phyloP scores from a whole-genome alignment of 331 rosid genomes.

The Arachis monticola region DNA sequence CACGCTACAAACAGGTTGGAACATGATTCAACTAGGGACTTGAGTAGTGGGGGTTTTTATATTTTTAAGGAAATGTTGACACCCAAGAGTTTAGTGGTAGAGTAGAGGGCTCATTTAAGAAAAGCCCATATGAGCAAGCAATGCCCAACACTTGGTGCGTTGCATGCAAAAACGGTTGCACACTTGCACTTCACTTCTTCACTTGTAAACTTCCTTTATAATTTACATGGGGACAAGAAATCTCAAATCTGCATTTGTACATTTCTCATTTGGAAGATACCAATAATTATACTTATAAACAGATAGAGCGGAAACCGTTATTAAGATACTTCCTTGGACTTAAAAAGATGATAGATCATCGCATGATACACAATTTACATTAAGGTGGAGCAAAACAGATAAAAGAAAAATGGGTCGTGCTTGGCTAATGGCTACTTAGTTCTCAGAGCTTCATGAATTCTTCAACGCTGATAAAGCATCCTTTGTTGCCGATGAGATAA shows the following conservation, averaged over 20 bases:
- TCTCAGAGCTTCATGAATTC: conserved; percentile 55
- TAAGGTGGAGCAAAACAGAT: not conserved
- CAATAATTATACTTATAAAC: not conserved
- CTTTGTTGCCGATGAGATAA: conserved; percentile 85
- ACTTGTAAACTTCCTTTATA: not conserved
- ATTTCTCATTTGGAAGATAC: not conserved
- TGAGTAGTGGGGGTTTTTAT: no score
- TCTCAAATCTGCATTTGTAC: not conserved
- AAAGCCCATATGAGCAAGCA: no score
- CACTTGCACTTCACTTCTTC: no score
- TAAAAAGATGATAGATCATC: conserved; percentile 5
- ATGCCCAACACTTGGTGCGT: no score
- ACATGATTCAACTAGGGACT: no score
- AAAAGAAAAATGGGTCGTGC: not conserved
- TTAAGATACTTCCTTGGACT: conserved; percentile 29
- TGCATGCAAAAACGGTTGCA: no score
- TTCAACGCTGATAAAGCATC: conserved; percentile 84
- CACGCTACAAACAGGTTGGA: no score
- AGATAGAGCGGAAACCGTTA: not conserved
- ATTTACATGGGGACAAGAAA: not conserved
- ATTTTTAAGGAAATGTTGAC: no score
- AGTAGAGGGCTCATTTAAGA: no score
- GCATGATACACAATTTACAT: conserved; percentile 31
- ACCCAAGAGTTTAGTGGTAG: no score
- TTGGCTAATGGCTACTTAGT: conserved; percentile 1